A percentile compares a stretch with the other conserved stretches of the same genome.
Evolutionary conservation across 352 stramenopile species (phyloP).

Genomic region (Phytophthora lateralis): DNA sequence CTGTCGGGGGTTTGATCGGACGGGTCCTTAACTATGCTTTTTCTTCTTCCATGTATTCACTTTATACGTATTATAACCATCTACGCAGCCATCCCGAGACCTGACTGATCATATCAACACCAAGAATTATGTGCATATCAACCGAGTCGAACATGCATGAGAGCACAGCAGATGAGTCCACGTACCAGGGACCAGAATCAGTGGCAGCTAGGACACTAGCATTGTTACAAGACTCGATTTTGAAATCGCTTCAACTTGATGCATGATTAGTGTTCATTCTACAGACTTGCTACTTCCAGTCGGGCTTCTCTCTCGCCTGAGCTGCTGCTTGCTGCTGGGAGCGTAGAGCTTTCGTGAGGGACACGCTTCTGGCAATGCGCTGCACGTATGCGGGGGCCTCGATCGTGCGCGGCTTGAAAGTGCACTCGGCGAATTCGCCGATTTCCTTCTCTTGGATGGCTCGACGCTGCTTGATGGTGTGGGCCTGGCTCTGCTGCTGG

Average conservation of each 20-base stretch:
- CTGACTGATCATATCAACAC: conserved; percentile 1
- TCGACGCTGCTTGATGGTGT: conserved; percentile 75
- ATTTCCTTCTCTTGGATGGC: conserved; percentile 83
- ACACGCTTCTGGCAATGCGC: conserved; percentile 80
- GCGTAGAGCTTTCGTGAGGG: conserved; percentile 69
- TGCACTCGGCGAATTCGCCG: conserved; percentile 84
- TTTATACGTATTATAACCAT: conserved; percentile 6
- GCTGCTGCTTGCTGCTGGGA: conserved; percentile 53
- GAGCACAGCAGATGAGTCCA: no score
- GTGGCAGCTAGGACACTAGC: not conserved
- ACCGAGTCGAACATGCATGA: no score
- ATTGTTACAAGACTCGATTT: no score
- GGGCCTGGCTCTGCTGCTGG: conserved; percentile 76
- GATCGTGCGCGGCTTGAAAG: conserved; percentile 86
- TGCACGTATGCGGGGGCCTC: conserved; percentile 84
- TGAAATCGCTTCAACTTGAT: conserved; percentile 15
- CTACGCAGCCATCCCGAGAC: no score
- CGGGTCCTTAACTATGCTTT: conserved; percentile 42
- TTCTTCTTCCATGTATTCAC: conserved; percentile 22
- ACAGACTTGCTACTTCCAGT: conserved; percentile 63
- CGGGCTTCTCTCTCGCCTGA: conserved; percentile 56
- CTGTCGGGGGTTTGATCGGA: conserved; percentile 39
- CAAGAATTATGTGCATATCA: not conserved
- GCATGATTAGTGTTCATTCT: not conserved
- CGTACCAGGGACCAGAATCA: not conserved